A percentile compares a stretch with the other conserved stretches of the same genome.
These are phyloP conservation scores for Aspergillus melleus DNA, from an alignment of 2,329 filamentous ascomycete species.

Conservation along the genomic window DNA sequence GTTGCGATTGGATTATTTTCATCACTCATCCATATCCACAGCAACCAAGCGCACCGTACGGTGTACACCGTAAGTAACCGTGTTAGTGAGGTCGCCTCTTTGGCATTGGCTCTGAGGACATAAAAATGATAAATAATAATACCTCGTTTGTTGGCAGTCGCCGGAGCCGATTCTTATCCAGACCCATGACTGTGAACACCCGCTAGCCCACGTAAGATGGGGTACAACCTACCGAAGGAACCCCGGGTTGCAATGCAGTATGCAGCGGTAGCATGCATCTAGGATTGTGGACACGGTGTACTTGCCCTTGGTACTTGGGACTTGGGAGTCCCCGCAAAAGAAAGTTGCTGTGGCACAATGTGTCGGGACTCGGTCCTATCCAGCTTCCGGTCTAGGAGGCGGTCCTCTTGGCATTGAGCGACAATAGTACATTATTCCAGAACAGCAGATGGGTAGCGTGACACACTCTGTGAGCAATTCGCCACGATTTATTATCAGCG, in stretches of 20 bases:
- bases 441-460: too few species aligned
- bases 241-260: not conserved
- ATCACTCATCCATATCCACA: not conserved
- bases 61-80: too few species aligned
- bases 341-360: constrained; percentile 2
- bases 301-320: not conserved
- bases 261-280: constrained; percentile 3
- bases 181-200: not conserved
- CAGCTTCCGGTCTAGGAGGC: constrained; percentile 3
- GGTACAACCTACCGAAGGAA: not conserved
- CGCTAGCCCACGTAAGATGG: not conserved
- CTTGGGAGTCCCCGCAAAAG: not conserved
- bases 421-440: too few species aligned
- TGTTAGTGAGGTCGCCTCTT: not conserved
- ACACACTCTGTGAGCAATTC: too few species aligned
- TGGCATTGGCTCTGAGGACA: not conserved
- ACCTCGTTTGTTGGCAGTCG: not conserved
- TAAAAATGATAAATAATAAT: not conserved
- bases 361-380: constrained; percentile 9
- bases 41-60: not conserved
- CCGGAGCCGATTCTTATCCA: not conserved
- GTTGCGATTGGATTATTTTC: not conserved
- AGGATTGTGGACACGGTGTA: constrained; percentile 14
- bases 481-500: too few species aligned
- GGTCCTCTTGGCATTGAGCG: not conserved